Conservation (phyloP, 805 yeast genomes). For the Monosporozyma solicola region DNA sequence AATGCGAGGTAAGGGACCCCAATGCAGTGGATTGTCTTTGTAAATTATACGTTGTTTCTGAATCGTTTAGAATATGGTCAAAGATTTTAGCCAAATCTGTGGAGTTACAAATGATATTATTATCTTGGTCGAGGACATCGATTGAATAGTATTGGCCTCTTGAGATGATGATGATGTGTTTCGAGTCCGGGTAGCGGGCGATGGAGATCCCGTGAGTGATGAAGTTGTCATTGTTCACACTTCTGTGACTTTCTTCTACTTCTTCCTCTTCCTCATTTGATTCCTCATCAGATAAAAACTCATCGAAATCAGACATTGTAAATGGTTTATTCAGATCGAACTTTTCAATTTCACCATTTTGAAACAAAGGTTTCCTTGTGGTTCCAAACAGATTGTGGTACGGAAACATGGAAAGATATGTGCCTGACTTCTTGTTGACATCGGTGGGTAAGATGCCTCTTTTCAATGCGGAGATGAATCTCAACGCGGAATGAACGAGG, state of each 20-base stretch:
- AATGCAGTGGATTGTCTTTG: conserved; percentile 50
- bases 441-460: conserved; percentile 49
- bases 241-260: neutral
- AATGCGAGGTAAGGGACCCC: conserved; percentile 83
- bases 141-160: conserved; percentile 83
- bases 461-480: conserved; percentile 54
- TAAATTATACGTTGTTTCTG: conserved; percentile 51
- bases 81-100: conserved; percentile 59
- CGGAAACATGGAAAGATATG: conserved; percentile 58
- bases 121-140: conserved; percentile 63
- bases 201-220: conserved; percentile 54
- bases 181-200: conserved; percentile 55
- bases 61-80: conserved; percentile 58
- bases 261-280: conserved; percentile 4
- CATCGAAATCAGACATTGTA: conserved; percentile 36
- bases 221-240: conserved; percentile 1
- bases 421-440: conserved; percentile 39
- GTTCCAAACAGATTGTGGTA: conserved; percentile 62
- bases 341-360: conserved; percentile 22
- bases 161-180: conserved; percentile 67
- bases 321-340: conserved; percentile 36
- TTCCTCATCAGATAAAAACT: conserved; percentile 14
- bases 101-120: conserved; percentile 58
- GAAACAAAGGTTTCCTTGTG: conserved; percentile 43
- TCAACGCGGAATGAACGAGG: conserved; percentile 53